Evolutionary conservation across 495 filamentous ascomycete genomes (phyloP).

Genomic region (Penicillium goetzii): DNA sequence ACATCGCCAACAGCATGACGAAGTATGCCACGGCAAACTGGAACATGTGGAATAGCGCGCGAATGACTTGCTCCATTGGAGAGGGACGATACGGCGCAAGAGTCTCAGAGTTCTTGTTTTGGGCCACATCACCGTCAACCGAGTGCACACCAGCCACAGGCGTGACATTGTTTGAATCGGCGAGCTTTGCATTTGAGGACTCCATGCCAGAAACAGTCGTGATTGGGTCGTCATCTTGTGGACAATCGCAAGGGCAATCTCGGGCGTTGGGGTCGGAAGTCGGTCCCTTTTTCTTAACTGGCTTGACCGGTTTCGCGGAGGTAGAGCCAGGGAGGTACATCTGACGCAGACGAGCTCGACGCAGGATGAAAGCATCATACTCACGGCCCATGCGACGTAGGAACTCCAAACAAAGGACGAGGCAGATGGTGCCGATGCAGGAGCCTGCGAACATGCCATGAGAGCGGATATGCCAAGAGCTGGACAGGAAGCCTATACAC

Average conservation of each 20-base stretch:
- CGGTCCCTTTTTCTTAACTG: background rate
- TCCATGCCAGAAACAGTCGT: slow-evolving; percentile 5
- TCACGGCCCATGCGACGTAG: slow-evolving; percentile 61
- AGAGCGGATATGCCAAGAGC: slow-evolving; percentile 66
- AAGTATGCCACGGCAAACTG: slow-evolving; percentile 75
- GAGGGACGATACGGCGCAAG: slow-evolving; percentile 48
- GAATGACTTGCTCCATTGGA: slow-evolving; percentile 60
- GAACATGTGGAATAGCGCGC: slow-evolving; percentile 63
- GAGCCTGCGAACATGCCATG: slow-evolving; percentile 66
- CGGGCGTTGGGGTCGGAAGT: background rate
- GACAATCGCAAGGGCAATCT: slow-evolving; percentile 11
- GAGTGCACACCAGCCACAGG: background rate
- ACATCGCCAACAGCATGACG: slow-evolving; percentile 71
- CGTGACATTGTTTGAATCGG: background rate
- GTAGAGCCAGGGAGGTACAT: slow-evolving; percentile 21
- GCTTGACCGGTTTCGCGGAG: background rate
- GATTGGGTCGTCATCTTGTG: slow-evolving; percentile 11
- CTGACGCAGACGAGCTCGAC: slow-evolving; percentile 34
- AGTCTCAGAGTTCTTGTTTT: background rate
- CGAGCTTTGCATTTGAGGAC: slow-evolving; percentile 5
- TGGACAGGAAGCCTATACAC: slow-evolving; percentile 60
- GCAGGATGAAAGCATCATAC: slow-evolving; percentile 64
- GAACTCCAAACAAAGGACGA: slow-evolving; percentile 66
- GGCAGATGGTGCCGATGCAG: slow-evolving; percentile 68
- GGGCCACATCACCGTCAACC: background rate